Base-by-base conservation (phyloP, 495 filamentous ascomycete genomes). In the Halenospora varia region DNA sequence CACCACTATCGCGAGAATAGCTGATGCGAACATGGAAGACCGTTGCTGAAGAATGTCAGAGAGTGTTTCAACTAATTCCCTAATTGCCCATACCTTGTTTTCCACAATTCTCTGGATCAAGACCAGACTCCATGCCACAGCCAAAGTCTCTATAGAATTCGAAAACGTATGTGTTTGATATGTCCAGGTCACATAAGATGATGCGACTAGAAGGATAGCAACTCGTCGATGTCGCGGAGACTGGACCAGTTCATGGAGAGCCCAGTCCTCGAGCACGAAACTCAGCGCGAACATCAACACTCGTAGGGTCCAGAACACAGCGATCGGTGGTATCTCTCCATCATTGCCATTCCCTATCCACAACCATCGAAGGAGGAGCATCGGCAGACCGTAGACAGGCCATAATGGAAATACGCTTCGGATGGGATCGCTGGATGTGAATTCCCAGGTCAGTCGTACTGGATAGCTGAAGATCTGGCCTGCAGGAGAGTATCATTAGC, bases 121-220 rank as follows among this genome's bases (percentile, higher is more conserved):
- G 50, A 97, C 91, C 71, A 98, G 67, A 59, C 88, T 88, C 94
- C 95, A 97, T 48, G 86, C 78, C 17, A 98, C 92, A 25, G 89
- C 79, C 63, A 98, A 77, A 1, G 94, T 97, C 74, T 98, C 94
- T 64, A 97, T 82, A 51, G 91, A 91, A 71, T 98, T 98, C 68
- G 94, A 97, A 73, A 98, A 97, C 29, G 95, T 97, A 76, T 98
- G 94, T 42, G 89, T 96, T 75, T 98, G 94, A 75, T 89, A 96
- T 42, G 95, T 96, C 95, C 94, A 97, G 48, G 94, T 97, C 62
- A 97, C 93, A 73, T 97, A 98, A 20, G 89, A 95, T 15, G 94
- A 97, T 44, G 92, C 92, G 50, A 96, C 85, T 48, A 97, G 73
- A 25, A 92, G 76, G 40, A 94, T 75, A 18, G 89, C 89, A 39